Evolutionary conservation across 1,284 basidiomycete genomes (phyloP).

Genomic region (Trichosporon coremiiforme): DNA sequence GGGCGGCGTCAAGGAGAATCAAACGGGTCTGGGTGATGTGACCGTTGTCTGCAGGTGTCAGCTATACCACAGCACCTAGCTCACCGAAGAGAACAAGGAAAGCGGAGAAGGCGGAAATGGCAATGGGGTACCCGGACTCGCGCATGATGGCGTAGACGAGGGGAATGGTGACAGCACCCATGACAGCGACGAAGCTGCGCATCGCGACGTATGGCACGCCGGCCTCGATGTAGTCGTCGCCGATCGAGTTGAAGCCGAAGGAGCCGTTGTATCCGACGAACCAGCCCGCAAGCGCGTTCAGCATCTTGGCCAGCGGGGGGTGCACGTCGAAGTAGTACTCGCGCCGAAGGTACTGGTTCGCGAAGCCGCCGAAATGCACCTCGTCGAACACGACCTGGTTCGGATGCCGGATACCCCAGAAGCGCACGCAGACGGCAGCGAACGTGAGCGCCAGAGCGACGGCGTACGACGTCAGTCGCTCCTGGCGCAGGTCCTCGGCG

Average conservation of each 20-base stretch:
- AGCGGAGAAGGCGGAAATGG: constrained; percentile 86
- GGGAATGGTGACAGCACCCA: constrained; percentile 86
- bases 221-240: constrained; percentile 73
- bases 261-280: constrained; percentile 93
- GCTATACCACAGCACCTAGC: constrained; percentile 38
- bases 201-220: constrained; percentile 92
- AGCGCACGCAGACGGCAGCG: constrained; percentile 76
- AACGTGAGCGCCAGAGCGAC: constrained; percentile 62
- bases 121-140: constrained; percentile 89
- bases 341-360: constrained; percentile 82
- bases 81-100: constrained; percentile 80
- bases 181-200: constrained; percentile 84
- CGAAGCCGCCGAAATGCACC: constrained; percentile 90
- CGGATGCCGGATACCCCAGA: constrained; percentile 91
- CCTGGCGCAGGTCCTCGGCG: constrained; percentile 32
- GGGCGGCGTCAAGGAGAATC: constrained; percentile 90
- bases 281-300: constrained; percentile 91
- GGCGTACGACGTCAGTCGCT: constrained; percentile 43
- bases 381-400: constrained; percentile 97
- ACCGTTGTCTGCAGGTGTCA: constrained; percentile 73
- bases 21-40: constrained; percentile 94
- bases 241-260: constrained; percentile 93
- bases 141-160: constrained; percentile 97
- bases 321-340: constrained; percentile 99
- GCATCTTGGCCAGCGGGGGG: constrained; percentile 90